phyloP scores from a whole-genome alignment of 768 basidiomycete species.

The Nevesoporus exiguus region DNA sequence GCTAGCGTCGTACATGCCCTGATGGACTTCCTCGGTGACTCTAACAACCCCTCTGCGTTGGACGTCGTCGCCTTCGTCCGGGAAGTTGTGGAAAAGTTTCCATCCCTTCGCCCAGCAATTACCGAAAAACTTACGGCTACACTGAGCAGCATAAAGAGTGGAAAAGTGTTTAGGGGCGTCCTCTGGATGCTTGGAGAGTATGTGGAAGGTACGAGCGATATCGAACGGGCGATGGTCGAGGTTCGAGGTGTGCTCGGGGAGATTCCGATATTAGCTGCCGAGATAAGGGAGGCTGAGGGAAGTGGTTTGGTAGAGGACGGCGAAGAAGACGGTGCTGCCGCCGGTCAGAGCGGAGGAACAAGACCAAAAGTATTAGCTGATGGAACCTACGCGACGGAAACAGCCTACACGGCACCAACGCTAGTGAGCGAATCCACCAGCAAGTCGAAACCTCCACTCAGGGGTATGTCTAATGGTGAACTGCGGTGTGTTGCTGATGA shows the following conservation, averaged over 20 bases:
- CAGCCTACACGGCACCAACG: constrained; percentile 69
- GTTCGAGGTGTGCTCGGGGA: constrained; percentile 88
- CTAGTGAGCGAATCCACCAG: constrained; percentile 72
- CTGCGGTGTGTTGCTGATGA: background rate
- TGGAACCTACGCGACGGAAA: constrained; percentile 97
- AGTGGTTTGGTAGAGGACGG: constrained; percentile 48
- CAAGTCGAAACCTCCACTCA: constrained; percentile 88
- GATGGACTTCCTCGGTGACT: constrained; percentile 93
- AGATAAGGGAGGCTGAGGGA: constrained; percentile 69
- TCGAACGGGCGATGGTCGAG: constrained; percentile 70
- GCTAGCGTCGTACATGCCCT: constrained; percentile 91
- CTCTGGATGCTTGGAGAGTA: constrained; percentile 99
- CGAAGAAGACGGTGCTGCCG: constrained; percentile 39
- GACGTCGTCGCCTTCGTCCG: constrained; percentile 89
- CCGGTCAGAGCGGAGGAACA: constrained; percentile 41
- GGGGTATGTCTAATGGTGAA: constrained; percentile 46
- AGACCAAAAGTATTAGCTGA: constrained; percentile 86
- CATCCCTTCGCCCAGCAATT: constrained; percentile 74
- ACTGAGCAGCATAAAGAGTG: constrained; percentile 85
- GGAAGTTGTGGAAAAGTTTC: constrained; percentile 98
- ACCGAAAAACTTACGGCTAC: constrained; percentile 81
- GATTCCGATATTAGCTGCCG: constrained; percentile 93
- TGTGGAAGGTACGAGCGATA: constrained; percentile 61
- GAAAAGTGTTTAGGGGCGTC: constrained; percentile 94
- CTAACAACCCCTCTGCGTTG: constrained; percentile 90